Conservation (phyloP, 352 stramenopile species). For the Blastocystis sp. region DNA sequence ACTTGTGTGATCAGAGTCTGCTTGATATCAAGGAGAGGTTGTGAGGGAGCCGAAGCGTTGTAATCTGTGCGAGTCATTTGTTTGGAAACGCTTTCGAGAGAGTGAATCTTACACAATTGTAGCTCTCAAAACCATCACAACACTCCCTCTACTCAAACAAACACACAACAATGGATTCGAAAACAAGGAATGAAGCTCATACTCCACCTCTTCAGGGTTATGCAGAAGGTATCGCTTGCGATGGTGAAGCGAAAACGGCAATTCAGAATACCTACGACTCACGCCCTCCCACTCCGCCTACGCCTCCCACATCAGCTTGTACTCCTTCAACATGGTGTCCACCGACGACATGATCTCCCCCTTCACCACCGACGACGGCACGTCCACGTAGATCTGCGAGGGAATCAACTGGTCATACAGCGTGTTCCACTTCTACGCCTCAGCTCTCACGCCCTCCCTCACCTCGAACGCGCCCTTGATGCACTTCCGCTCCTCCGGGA, state of each 20-base stretch:
- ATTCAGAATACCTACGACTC: background rate
- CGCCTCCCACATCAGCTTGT: constrained; percentile 41
- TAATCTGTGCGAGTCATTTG: too few species aligned
- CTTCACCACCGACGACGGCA: constrained; percentile 3
- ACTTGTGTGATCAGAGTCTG: constrained; percentile 39
- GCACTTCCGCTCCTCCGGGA: background rate
- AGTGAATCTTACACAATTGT: too few species aligned
- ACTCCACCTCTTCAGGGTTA: constrained; percentile 25
- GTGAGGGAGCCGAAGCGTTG: too few species aligned
- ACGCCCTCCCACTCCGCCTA: background rate
- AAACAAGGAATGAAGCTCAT: constrained; percentile 36
- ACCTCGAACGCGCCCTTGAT: constrained; percentile 61
- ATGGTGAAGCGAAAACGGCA: constrained; percentile 64
- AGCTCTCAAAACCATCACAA: too few species aligned
- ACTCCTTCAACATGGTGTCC: constrained; percentile 26
- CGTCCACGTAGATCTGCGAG: constrained; percentile 33
- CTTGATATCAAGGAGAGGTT: background rate
- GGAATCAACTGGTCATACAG: constrained; percentile 56
- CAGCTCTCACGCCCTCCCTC: background rate
- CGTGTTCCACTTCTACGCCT: constrained; percentile 36
- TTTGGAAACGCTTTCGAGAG: too few species aligned
- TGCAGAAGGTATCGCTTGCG: constrained; percentile 46
- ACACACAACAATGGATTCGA: background rate
- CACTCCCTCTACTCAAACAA: constrained; percentile 32
- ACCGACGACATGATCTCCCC: constrained; percentile 17